phyloP scores from a whole-genome alignment of 148 eudicot species.

The Silene uniflora region DNA sequence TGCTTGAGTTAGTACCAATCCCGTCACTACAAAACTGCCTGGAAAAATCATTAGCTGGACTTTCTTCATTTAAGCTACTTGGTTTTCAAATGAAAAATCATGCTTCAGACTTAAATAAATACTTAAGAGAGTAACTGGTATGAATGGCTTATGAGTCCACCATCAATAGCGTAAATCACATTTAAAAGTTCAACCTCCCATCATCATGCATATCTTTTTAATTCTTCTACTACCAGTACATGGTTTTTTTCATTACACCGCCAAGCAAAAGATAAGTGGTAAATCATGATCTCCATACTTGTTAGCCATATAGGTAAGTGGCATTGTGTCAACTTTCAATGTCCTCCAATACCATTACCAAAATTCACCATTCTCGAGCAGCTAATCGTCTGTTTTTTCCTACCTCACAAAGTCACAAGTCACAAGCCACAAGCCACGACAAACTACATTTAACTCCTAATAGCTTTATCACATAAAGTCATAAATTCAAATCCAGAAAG shows the following conservation, averaged over 20 bases:
- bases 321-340: neutral
- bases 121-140: neutral
- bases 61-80: neutral
- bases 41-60: constrained; percentile 46
- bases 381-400: neutral
- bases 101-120: neutral
- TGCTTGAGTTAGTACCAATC: constrained; percentile 68
- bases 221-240: neutral
- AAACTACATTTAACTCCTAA: neutral
- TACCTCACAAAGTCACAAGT: too few relatives aligned
- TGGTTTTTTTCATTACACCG: neutral
- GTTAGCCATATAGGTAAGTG: neutral
- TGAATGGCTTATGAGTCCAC: neutral
- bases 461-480: neutral
- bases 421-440: neutral
- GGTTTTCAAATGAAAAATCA: neutral
- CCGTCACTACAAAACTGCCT: constrained; percentile 99
- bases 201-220: too few relatives aligned
- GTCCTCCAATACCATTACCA: neutral
- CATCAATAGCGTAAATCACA: neutral
- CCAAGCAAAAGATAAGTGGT: neutral
- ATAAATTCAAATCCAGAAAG: neutral
- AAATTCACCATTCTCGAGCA: neutral
- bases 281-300: neutral
- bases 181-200: neutral